Base-by-base conservation (phyloP, 257 asterid genomes). In the Striga asiatica region DNA sequence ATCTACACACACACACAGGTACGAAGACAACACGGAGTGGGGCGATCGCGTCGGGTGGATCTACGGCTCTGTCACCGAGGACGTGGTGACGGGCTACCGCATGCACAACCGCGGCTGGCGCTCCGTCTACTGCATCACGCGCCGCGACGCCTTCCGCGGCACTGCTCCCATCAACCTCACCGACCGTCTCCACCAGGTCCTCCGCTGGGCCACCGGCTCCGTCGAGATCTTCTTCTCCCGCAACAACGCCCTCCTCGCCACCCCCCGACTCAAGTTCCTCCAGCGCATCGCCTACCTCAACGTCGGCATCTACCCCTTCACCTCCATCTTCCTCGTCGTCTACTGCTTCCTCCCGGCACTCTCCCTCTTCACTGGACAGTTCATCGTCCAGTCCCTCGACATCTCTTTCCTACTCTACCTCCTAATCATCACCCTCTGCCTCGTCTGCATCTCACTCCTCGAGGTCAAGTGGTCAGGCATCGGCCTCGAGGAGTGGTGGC, bases 91-190 rank as follows among this genome's bases (percentile, higher is more conserved):
- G 2, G 98, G 98, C 14, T 91, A 91, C 63, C 88, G 98, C 3
- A 91, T 91, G 98, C 98, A 91, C 84, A 91, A 91, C 67, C 96
- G 98, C 16, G 98, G 98, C 3, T 91, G 98, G 98, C 74, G 96
- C 6, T 91, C 97, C 0, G 66, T 91, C 8, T 91, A 91, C 69
- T 91, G 98, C 79, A 77, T 91, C 54, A 91, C 98, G 1, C 87
- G 87, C 70, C 83, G 96, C 2, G 98, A 91, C 11, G 98, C 98
- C 22, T 91, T 91, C 53, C 67, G 98, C 4, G 96, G 98, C 4
- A 71, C 95, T 0, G 96, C 98, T 5, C 98, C 98, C 0, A 91
- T 91, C 65, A 91, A 91, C 60, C 79, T 91, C 8, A 91, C 98
- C 0, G 98, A 91, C 60, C 89, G 98, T 2, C 93, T 91, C 54